Base-by-base conservation (phyloP, 345 rosid genomes). In the Isatis tinctoria region DNA sequence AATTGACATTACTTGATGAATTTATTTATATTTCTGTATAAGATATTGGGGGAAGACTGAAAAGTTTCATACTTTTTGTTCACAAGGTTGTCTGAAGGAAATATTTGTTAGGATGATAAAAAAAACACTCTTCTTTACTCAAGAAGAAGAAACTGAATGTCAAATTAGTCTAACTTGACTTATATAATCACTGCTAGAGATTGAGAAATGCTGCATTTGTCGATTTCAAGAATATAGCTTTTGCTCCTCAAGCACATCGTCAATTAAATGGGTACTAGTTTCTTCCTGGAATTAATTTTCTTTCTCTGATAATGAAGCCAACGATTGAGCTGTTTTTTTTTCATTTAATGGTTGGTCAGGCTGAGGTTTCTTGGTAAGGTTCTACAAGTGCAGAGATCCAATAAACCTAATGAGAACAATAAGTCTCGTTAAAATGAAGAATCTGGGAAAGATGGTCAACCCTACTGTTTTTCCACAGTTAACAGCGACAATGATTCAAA, bases 311-410 rank as follows among this genome's bases (percentile, higher is more conserved):
- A 40, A 27, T 37, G 47, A 51, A 49, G 65, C 59, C 41, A 56
- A n/a, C 49, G 43, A 51, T 49, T 43, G 60, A 70, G 43, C 20
- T 70, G 0, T 75, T 72, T 30, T 10, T 12, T 3, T 60, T 56
- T n/a, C n/a, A 57, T 69, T 37, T 80, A 35, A 12, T 78, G 75
- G 26, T 68, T 79, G 79, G 26, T 60, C 57, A 92, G 99, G 89
- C 52, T 92, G 79, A 83, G 94, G 79, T 92, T 92, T 88, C 99
- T 92, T 68, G 98, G 97, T 30, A 95, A 87, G 84, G 90, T 95
- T 74, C 81, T 92, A 33, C 80, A 75, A 64, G 96, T 85, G 68
- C 98, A 88, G 82, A 86, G 88, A 81, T 96, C 96, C 48, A 76
- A 62, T 76, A 90, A 82, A 77, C 78, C 64, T 51, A 63, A 66